Conservation (phyloP, 805 yeast genomes). For the Kuraishia piskuri region DNA sequence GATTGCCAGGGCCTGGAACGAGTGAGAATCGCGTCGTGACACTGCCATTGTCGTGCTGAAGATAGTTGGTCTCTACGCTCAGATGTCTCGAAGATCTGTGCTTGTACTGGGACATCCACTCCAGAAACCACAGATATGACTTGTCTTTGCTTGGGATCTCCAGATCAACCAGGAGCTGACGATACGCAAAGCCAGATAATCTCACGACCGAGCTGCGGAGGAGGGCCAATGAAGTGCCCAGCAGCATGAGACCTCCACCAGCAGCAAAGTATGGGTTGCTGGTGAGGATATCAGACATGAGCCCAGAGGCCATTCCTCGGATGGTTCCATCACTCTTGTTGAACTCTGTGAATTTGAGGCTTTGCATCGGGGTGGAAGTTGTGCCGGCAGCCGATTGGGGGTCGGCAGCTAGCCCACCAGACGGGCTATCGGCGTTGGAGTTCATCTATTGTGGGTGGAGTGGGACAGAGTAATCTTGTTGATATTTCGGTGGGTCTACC, state of each 20-base stretch:
- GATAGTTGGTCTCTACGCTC: slow-evolving; percentile 79
- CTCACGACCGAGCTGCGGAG: slow-evolving; percentile 62
- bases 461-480: no score
- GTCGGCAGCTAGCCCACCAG: not conserved
- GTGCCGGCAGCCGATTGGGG: not conserved
- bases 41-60: slow-evolving; percentile 90
- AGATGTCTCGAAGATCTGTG: slow-evolving; percentile 72
- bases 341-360: slow-evolving; percentile 10
- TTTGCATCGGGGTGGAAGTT: not conserved
- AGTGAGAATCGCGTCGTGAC: slow-evolving; percentile 79
- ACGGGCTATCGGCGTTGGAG: not conserved
- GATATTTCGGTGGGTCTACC: no score
- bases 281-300: slow-evolving; percentile 46
- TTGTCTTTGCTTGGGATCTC: slow-evolving; percentile 93
- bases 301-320: slow-evolving; percentile 23
- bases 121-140: slow-evolving; percentile 89
- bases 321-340: slow-evolving; percentile 26
- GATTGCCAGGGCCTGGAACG: slow-evolving; percentile 97
- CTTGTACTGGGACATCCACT: slow-evolving; percentile 89
- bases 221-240: slow-evolving; percentile 84
- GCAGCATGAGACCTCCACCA: slow-evolving; percentile 93
- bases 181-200: slow-evolving; percentile 59
- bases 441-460: not conserved
- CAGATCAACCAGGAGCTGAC: slow-evolving; percentile 81
- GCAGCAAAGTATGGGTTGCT: slow-evolving; percentile 96